Evolutionary conservation across 305 asterid genomes (phyloP).

Genomic region (Fraxinus platypoda): DNA sequence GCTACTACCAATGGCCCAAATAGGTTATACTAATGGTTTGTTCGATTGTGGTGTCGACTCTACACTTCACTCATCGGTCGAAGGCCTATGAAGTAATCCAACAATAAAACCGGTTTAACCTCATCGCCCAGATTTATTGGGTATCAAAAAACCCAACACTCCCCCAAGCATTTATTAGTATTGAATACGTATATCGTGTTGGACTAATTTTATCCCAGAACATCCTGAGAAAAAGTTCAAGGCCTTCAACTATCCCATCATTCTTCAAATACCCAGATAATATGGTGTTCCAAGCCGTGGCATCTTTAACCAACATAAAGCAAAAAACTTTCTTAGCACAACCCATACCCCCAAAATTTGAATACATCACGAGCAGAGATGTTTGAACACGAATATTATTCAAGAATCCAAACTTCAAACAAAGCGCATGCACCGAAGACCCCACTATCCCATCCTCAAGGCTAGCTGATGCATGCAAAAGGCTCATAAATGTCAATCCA

Average conservation of each 20-base stretch:
- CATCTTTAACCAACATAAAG: slow-evolving; percentile 51
- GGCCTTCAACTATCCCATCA: slow-evolving; percentile 43
- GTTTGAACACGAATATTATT: slow-evolving; percentile 53
- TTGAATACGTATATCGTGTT: slow-evolving; percentile 60
- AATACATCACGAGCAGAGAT: slow-evolving; percentile 70
- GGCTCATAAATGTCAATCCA: slow-evolving; percentile 60
- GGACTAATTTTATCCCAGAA: slow-evolving; percentile 39
- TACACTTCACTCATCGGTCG: no score
- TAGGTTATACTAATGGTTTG: no score
- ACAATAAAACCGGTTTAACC: no score
- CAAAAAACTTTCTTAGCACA: slow-evolving; percentile 47
- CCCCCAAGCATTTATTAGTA: slow-evolving; percentile 73
- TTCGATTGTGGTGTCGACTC: no score
- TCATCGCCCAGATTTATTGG: no score
- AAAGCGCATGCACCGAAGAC: slow-evolving; percentile 46
- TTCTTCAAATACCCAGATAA: slow-evolving; percentile 59
- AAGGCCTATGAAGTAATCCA: no score
- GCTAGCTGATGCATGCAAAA: slow-evolving; percentile 59
- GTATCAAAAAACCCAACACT: no score
- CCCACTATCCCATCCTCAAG: slow-evolving; percentile 43
- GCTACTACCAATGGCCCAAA: no score
- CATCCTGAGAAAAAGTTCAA: slow-evolving; percentile 48
- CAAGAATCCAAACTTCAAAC: slow-evolving; percentile 53
- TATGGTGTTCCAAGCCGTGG: slow-evolving; percentile 63
- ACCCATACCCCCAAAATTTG: slow-evolving; percentile 47